Evolutionary conservation across 352 stramenopile genomes (phyloP).

Genomic region (Pythium aristosporum): DNA sequence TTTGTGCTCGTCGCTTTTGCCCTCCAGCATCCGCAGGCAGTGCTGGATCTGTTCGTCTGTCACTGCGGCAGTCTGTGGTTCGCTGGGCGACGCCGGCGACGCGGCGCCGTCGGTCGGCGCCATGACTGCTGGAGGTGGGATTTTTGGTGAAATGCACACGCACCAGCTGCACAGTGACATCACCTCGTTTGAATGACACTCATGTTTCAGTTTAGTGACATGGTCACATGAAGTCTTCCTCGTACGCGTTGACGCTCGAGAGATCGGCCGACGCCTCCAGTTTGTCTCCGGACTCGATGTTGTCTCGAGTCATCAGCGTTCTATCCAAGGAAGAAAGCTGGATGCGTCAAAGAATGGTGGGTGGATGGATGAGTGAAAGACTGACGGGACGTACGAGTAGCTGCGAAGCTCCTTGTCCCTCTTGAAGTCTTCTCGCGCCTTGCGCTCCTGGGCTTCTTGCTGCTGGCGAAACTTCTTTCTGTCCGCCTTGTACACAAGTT

Average conservation of each 20-base stretch:
- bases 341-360: neutral
- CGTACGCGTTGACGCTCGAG: slow-evolving; percentile 68
- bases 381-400: slow-evolving; percentile 54
- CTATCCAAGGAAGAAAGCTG: slow-evolving; percentile 21
- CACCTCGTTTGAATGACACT: neutral
- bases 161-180: slow-evolving; percentile 12
- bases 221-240: slow-evolving; percentile 79
- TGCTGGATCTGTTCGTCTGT: slow-evolving; percentile 30
- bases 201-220: slow-evolving; percentile 5
- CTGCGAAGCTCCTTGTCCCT: slow-evolving; percentile 75
- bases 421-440: slow-evolving; percentile 57
- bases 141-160: neutral
- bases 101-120: neutral
- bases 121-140: neutral
- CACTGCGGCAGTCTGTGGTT: neutral
- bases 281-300: slow-evolving; percentile 50
- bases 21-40: slow-evolving; percentile 71
- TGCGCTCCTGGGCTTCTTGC: slow-evolving; percentile 49
- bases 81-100: neutral
- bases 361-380: neutral
- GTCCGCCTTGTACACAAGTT: slow-evolving; percentile 69
- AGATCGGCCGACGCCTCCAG: slow-evolving; percentile 49
- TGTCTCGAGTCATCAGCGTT: slow-evolving; percentile 61
- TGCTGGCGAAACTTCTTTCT: slow-evolving; percentile 68
- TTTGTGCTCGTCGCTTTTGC: slow-evolving; percentile 82